A percentile compares a stretch with the other conserved stretches of the same genome.
Evolutionary conservation across 805 yeast genomes (phyloP).

Genomic region (Saturnispora halmiae): DNA sequence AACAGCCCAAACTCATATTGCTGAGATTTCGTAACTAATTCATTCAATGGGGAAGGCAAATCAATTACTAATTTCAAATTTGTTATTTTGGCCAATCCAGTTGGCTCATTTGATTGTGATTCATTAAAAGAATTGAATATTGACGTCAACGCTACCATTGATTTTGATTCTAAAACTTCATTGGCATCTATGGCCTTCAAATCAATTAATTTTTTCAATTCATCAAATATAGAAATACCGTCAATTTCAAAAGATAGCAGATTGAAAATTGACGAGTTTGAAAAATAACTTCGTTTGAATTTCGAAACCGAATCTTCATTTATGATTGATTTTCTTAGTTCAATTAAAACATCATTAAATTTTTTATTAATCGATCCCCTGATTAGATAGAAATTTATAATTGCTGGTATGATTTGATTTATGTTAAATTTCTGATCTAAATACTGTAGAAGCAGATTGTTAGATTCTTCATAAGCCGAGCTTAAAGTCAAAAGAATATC

Average conservation of each 20-base stretch:
- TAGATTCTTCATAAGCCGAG: conserved; percentile 1
- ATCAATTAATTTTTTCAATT: conserved; percentile 41
- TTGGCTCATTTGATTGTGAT: conserved; percentile 13
- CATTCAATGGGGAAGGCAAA: conserved; percentile 83
- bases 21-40: conserved; percentile 61
- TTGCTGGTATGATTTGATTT: not conserved
- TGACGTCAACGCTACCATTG: conserved; percentile 35
- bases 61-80: conserved; percentile 46
- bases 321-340: not conserved
- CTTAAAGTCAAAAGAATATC: conserved; percentile 1
- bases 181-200: conserved; percentile 48
- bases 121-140: conserved; percentile 34
- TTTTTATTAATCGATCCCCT: conserved; percentile 5
- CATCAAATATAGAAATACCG: conserved; percentile 19
- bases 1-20: conserved; percentile 71
- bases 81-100: conserved; percentile 29
- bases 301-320: not conserved
- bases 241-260: conserved; percentile 16
- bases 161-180: conserved; percentile 37
- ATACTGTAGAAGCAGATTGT: not conserved
- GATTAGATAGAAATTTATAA: conserved; percentile 6
- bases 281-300: not conserved
- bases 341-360: conserved; percentile 1
- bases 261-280: not conserved
- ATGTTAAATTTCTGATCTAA: not conserved